phyloP scores from a whole-genome alignment of 2,329 filamentous ascomycete species.

The Eutypella sp. region DNA sequence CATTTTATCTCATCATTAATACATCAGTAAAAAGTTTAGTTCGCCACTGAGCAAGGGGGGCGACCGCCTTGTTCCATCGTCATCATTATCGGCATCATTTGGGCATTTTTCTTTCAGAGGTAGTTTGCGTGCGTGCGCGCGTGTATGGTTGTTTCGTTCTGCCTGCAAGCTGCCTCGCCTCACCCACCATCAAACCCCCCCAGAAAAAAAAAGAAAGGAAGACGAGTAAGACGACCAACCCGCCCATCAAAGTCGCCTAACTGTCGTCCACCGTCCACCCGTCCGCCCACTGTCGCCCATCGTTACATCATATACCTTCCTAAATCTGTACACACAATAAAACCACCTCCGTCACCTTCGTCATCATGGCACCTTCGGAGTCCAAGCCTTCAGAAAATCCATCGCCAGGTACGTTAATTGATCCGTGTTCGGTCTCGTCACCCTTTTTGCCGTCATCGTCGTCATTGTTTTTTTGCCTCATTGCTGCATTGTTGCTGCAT shows the following conservation, averaged over 20 bases:
- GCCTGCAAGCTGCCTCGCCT: conserved; percentile 28
- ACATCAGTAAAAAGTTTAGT: conserved; percentile 13
- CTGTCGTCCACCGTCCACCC: too few relatives aligned
- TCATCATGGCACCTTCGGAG: conserved; percentile 31
- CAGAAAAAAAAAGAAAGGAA: too few relatives aligned
- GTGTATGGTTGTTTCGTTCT: too few relatives aligned
- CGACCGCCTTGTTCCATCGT: conserved; percentile 11
- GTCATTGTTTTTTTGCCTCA: neutral
- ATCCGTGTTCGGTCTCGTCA: neutral
- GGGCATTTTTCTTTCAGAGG: conserved; percentile 22
- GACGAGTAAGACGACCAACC: conserved; percentile 1
- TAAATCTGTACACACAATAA: conserved; percentile 20
- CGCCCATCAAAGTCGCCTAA: too few relatives aligned
- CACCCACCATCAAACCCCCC: conserved; percentile 7
- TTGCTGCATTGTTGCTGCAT: neutral
- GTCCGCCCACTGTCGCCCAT: conserved; percentile 16
- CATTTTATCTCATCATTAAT: conserved; percentile 13
- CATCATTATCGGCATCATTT: too few relatives aligned
- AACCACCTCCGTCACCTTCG: conserved; percentile 29
- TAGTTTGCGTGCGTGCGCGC: too few relatives aligned
- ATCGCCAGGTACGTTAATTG: conserved; percentile 26
- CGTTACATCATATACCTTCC: conserved; percentile 32
- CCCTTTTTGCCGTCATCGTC: too few relatives aligned
- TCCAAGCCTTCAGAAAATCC: conserved; percentile 28
- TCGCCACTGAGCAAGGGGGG: conserved; percentile 13